These are phyloP conservation scores for Ministeria vibrans DNA, from an alignment of 78 protist genomes.

Conservation along the genomic window DNA sequence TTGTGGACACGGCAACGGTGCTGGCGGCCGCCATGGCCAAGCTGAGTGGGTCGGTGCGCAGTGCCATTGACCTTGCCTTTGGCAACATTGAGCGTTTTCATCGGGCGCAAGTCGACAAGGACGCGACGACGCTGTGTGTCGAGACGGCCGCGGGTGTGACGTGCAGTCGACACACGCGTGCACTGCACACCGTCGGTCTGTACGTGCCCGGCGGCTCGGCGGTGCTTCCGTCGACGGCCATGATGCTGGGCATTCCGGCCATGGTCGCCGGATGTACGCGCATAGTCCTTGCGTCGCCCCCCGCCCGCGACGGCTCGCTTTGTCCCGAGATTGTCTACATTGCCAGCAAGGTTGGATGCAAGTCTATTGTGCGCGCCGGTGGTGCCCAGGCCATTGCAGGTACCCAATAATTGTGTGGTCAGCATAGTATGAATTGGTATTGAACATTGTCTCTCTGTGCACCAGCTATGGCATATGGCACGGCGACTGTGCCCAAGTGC, in stretches of 20 bases:
- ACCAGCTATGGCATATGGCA: conserved; percentile 74
- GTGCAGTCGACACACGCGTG: conserved; percentile 1
- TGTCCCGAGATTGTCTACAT: conserved; percentile 21
- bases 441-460: too few species aligned
- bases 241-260: conserved; percentile 41
- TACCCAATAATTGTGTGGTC: too few species aligned
- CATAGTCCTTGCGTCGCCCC: conserved; percentile 18
- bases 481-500: conserved; percentile 33
- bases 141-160: conserved; percentile 25
- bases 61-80: conserved; percentile 22
- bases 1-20: background rate
- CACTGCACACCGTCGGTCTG: conserved; percentile 33
- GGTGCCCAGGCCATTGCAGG: conserved; percentile 82
- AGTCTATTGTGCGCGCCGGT: conserved; percentile 26
- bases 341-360: conserved; percentile 14
- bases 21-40: background rate
- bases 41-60: background rate
- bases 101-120: conserved; percentile 13
- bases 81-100: conserved; percentile 7
- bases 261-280: conserved; percentile 34
- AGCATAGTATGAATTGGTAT: too few species aligned
- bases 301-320: conserved; percentile 8
- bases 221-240: conserved; percentile 30
- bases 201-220: conserved; percentile 51
- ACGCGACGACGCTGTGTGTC: conserved; percentile 2